Percentiles rank a stretch among this genome's conserved stretches.
Conservation (phyloP, 768 basidiomycete species). For the Gymnopilus junonius region DNA sequence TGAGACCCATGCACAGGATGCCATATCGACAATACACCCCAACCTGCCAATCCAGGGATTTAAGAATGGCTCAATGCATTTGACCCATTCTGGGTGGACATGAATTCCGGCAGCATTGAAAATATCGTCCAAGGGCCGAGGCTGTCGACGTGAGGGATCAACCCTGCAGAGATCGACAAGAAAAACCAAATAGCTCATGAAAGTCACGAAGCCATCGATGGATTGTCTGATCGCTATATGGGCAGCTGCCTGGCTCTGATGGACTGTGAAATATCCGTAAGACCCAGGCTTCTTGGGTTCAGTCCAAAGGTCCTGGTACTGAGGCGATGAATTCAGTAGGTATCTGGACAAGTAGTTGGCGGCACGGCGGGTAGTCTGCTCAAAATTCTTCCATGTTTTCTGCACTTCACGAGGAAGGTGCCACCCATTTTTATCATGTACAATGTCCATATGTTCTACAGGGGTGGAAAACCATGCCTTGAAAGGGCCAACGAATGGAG, state of each 20-base stretch:
- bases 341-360: neutral
- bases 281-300: neutral
- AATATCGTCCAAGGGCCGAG: neutral
- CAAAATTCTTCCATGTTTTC: constrained; percentile 15
- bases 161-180: constrained; percentile 3
- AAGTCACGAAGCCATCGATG: constrained; percentile 6
- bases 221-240: neutral
- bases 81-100: neutral
- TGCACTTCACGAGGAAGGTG: constrained; percentile 4
- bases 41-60: neutral
- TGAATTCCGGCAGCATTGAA: no score
- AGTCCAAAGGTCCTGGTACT: neutral
- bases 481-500: neutral
- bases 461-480: neutral
- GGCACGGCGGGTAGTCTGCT: neutral
- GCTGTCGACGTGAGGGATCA: neutral
- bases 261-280: constrained; percentile 10
- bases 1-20: neutral
- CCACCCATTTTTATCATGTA: neutral
- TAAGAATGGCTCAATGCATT: neutral
- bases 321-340: neutral
- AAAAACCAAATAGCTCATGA: constrained; percentile 12
- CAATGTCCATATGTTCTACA: neutral
- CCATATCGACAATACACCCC: neutral
- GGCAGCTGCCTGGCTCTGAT: constrained; percentile 2